These are phyloP conservation scores for Cyclocybe aegerita DNA, from an alignment of 768 basidiomycete species.

Conservation along the genomic window DNA sequence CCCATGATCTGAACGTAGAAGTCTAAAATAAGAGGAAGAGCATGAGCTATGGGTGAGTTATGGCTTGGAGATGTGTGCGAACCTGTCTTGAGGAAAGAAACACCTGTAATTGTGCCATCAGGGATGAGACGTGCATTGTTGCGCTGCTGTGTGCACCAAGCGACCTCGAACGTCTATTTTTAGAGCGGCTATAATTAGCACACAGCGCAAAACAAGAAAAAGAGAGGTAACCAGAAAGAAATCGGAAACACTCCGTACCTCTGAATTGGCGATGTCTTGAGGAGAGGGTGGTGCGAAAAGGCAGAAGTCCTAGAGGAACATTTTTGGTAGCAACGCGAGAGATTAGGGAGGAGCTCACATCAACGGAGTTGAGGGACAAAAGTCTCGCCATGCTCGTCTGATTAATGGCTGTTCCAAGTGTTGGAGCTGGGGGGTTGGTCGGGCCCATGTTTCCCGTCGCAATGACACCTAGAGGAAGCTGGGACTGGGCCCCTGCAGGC, in stretches of 20 bases:
- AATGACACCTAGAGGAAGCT: conserved; percentile 34
- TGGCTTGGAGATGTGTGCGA: background rate
- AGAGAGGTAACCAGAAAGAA: background rate
- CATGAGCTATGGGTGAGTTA: background rate
- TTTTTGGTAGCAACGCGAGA: background rate
- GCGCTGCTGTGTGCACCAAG: conserved; percentile 44
- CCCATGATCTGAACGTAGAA: conserved; percentile 44
- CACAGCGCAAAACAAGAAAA: background rate
- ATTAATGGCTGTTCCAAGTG: conserved; percentile 38
- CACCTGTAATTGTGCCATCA: conserved; percentile 40
- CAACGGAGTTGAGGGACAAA: conserved; percentile 38
- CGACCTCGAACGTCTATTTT: conserved; percentile 38
- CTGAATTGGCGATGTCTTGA: conserved; percentile 35
- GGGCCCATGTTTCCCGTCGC: conserved; percentile 40
- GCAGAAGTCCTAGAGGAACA: conserved; percentile 44
- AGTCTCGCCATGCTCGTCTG: conserved; percentile 40
- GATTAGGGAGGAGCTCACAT: conserved; percentile 22
- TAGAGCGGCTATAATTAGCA: conserved; percentile 1
- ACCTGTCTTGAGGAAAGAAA: conserved; percentile 42
- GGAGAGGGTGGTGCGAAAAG: conserved; percentile 38
- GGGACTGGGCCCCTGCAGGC: conserved; percentile 3
- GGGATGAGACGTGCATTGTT: conserved; percentile 47
- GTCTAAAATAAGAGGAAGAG: conserved; percentile 17
- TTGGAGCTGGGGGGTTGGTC: conserved; percentile 40
- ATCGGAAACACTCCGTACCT: conserved; percentile 23